Base-by-base conservation (phyloP, 1,139 yeast genomes). In the Yamadazyma aaseri region DNA sequence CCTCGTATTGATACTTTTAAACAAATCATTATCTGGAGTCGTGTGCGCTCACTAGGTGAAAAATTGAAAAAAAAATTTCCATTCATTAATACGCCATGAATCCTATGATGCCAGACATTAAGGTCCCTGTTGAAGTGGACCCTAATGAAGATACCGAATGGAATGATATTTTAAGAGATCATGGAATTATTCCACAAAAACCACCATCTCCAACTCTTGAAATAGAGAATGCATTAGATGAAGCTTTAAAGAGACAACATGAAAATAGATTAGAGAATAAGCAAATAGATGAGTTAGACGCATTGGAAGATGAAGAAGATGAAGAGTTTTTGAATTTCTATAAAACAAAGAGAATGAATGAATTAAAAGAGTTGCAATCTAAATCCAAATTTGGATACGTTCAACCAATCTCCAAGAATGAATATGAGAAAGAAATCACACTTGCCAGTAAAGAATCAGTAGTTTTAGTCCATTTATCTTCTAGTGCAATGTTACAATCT, bases 101-200 rank as follows among this genome's bases (percentile, higher is more conserved):
- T 33, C 47, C 47, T 17, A 58, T 60, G 64, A 58, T 61, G 64
- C 47, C 55, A 30, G 51, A 66, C 44, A 49, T 62, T 37, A 68
- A 46, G 32, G 46, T 83, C 53, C 86, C 84, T 50, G 94, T 89
- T 33, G 90, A 89, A 60, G 97, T 90, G 36, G 90, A 92, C 60
- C 97, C 96, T 23, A 79, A 76, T 43, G 98, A 92, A 60, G 99
- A 92, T 55, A 92, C 98, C 1, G 98, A 92, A 58, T 92, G 99
- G 98, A 92, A 92, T 56, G 99, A 92, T 60, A 89, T 92, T 45
- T 71, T 92, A 31, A 70, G 99, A 44, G 75, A 78, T 5, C 87
- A 90, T 45, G 97, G 97, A 9, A 79, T 92, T 42, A 87, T 92
- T 34, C 98, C 98, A 0, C 90, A 86, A 54, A 80, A 82, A 49